Percentiles rank a stretch among this genome's conserved stretches.
phyloP scores from a whole-genome alignment of 2,329 filamentous ascomycete species.

The Trichophyton rubrum region DNA sequence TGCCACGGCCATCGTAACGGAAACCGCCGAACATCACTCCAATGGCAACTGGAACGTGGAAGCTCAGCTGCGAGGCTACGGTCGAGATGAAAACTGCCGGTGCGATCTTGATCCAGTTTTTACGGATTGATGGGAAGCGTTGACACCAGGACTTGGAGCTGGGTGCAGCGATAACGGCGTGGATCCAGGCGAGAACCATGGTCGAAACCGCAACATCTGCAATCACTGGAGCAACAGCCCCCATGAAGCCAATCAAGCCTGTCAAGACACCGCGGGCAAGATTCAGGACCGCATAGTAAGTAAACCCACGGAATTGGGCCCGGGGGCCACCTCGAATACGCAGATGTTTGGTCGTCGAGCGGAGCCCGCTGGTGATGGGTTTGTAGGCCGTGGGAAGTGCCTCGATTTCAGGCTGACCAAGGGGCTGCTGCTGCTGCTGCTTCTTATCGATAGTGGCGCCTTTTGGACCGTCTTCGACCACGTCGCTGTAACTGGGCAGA shows the following conservation, averaged over 20 bases:
- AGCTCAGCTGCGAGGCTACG: slow-evolving; percentile 40
- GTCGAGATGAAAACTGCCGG: slow-evolving; percentile 54
- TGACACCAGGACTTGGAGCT: slow-evolving; percentile 52
- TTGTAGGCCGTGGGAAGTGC: slow-evolving; percentile 37
- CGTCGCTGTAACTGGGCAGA: slow-evolving; percentile 34
- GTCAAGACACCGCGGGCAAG: slow-evolving; percentile 34
- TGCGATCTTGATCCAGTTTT: slow-evolving; percentile 54
- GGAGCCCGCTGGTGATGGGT: slow-evolving; percentile 51
- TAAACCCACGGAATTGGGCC: slow-evolving; percentile 58
- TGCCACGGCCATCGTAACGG: slow-evolving; percentile 29
- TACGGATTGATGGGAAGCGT: slow-evolving; percentile 53
- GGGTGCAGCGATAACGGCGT: slow-evolving; percentile 66
- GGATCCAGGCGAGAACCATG: slow-evolving; percentile 67
- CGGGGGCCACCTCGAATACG: slow-evolving; percentile 50
- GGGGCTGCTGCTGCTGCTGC: slow-evolving; percentile 11
- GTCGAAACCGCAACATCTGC: slow-evolving; percentile 52
- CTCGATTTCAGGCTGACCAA: slow-evolving; percentile 31
- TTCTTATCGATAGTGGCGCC: slow-evolving; percentile 15
- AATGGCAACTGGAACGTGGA: slow-evolving; percentile 35
- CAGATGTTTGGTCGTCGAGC: slow-evolving; percentile 49
- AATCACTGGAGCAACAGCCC: slow-evolving; percentile 42
- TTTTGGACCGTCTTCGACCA: slow-evolving; percentile 11
- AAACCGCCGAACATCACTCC: slow-evolving; percentile 34
- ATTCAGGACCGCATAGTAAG: slow-evolving; percentile 37
- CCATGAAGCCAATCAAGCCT: slow-evolving; percentile 34